Conservation (phyloP, 495 filamentous ascomycete genomes). For the Halenospora varia region DNA sequence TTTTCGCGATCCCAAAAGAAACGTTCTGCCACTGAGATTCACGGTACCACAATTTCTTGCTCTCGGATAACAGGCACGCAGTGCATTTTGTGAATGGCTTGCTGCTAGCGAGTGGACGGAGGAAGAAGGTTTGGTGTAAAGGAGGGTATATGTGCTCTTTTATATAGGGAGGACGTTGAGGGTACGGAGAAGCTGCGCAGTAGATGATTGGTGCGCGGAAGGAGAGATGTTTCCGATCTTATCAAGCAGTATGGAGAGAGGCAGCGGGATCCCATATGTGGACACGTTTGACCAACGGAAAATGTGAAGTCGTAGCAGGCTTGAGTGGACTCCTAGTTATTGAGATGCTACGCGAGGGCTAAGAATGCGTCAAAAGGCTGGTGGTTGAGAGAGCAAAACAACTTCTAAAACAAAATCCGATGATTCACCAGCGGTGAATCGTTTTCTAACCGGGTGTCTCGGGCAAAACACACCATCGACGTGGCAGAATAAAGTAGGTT, state of each 20-base stretch:
- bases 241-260: neutral
- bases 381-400: neutral
- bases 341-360: too few species aligned
- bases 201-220: neutral
- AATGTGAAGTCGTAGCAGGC: neutral
- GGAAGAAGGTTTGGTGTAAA: too few species aligned
- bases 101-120: too few species aligned
- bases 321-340: too few species aligned
- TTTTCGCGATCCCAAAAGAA: neutral
- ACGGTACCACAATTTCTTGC: too few species aligned
- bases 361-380: too few species aligned
- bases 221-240: neutral
- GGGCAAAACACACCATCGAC: neutral
- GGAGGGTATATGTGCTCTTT: neutral
- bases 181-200: neutral
- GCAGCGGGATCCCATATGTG: neutral
- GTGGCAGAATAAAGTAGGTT: slow-evolving; percentile 2
- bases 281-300: neutral
- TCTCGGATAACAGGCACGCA: too few species aligned
- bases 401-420: too few species aligned
- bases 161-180: too few species aligned
- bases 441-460: neutral
- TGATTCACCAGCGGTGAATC: neutral
- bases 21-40: neutral
- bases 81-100: too few species aligned